These are phyloP conservation scores for Pseudogymnoascus sp. DNA, from an alignment of 2,329 filamentous ascomycete genomes.

Conservation along the genomic window DNA sequence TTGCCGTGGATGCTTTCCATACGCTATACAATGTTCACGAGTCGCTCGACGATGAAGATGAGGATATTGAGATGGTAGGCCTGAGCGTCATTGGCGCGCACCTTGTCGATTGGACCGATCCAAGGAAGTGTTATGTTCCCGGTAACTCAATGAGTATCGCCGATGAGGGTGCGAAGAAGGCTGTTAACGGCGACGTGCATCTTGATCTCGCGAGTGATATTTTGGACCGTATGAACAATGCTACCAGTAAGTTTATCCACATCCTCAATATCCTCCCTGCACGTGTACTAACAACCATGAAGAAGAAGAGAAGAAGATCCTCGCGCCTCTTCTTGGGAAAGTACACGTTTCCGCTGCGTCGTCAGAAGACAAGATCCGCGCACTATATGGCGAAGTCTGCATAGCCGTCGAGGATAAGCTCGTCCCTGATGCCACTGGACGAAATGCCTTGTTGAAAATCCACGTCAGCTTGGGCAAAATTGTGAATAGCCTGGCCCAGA, in stretches of 20 bases:
- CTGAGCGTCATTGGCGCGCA: constrained; percentile 72
- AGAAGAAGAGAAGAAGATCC: constrained; percentile 80
- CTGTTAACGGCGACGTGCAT: constrained; percentile 69
- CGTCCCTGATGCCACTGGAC: constrained; percentile 50
- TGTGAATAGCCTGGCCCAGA: constrained; percentile 37
- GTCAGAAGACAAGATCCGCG: constrained; percentile 47
- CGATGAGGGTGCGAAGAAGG: constrained; percentile 51
- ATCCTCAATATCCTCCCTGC: background rate
- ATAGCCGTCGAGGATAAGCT: constrained; percentile 56
- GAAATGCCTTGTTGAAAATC: constrained; percentile 60
- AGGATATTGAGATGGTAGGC: constrained; percentile 69
- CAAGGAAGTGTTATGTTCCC: constrained; percentile 61
- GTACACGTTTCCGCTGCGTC: constrained; percentile 66
- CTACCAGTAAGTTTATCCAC: constrained; percentile 50
- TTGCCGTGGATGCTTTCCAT: constrained; percentile 67
- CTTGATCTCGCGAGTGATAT: constrained; percentile 69
- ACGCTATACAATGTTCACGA: constrained; percentile 66
- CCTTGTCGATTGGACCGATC: constrained; percentile 91
- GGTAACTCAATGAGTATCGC: constrained; percentile 34
- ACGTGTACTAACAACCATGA: constrained; percentile 26
- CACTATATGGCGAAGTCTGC: constrained; percentile 48
- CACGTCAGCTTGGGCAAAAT: constrained; percentile 61
- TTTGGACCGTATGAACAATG: constrained; percentile 61
- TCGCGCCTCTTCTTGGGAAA: constrained; percentile 72
- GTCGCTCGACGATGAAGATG: constrained; percentile 64